These are phyloP conservation scores for Pseudofabraea citricarpa DNA, from an alignment of 2,329 filamentous ascomycete genomes.

Conservation along the genomic window DNA sequence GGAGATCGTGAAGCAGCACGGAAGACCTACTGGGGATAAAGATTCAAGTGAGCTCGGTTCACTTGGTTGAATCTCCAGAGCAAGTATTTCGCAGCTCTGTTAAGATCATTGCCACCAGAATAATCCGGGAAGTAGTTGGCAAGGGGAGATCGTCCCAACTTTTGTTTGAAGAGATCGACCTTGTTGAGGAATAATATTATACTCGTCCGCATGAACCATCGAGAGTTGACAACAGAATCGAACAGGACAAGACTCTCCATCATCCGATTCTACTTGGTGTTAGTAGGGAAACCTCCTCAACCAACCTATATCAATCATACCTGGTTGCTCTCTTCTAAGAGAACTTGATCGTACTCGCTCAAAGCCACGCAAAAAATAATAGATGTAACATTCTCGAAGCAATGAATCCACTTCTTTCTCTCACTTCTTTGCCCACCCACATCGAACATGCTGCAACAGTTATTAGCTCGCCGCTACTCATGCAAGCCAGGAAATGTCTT, in stretches of 20 bases:
- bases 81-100: conserved; percentile 95
- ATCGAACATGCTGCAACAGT: conserved; percentile 82
- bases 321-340: conserved; percentile 95
- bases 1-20: neutral
- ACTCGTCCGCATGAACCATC: conserved; percentile 98
- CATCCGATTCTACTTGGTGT: conserved; percentile 86
- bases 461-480: conserved; percentile 13
- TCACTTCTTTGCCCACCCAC: conserved; percentile 96
- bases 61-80: conserved; percentile 99
- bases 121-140: conserved; percentile 98
- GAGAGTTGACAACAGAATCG: conserved; percentile 96
- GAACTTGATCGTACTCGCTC: conserved; percentile 96
- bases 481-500: conserved; percentile 36
- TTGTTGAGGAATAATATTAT: conserved; percentile 99
- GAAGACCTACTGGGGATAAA: conserved; percentile 87
- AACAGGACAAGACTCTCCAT: conserved; percentile 97
- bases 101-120: conserved; percentile 94
- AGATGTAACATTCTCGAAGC: conserved; percentile 98
- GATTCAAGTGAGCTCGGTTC: conserved; percentile 89
- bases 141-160: conserved; percentile 81
- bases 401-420: conserved; percentile 99
- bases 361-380: conserved; percentile 99
- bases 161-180: conserved; percentile 96
- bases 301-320: no score
- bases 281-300: no score